A percentile compares a stretch with the other conserved stretches of the same genome.
phyloP scores from a whole-genome alignment of 805 yeast species.

The Tetrapisispora arboricola region DNA sequence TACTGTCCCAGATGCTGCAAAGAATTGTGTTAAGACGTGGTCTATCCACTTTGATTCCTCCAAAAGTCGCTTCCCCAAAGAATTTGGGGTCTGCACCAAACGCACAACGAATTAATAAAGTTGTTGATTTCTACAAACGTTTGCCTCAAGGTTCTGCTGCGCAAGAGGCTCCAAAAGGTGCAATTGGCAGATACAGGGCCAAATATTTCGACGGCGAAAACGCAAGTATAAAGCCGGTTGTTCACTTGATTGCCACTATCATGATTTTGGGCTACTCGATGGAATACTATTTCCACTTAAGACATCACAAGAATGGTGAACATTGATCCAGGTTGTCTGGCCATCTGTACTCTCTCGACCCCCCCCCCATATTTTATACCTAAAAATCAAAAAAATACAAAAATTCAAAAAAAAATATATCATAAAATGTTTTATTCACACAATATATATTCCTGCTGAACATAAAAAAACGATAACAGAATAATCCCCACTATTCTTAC shows the following conservation, averaged over 20 bases:
- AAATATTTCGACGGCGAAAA: constrained; percentile 77
- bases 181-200: constrained; percentile 70
- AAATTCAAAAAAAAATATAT: too few species aligned
- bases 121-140: constrained; percentile 90
- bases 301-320: constrained; percentile 44
- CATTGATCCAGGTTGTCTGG: neutral
- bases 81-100: constrained; percentile 93
- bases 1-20: neutral
- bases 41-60: constrained; percentile 93
- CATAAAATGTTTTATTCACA: too few species aligned
- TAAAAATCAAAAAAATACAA: too few species aligned
- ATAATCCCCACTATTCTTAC: too few species aligned
- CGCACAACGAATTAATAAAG: constrained; percentile 93
- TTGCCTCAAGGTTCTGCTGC: constrained; percentile 83
- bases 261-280: constrained; percentile 74
- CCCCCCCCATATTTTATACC: too few species aligned
- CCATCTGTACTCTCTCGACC: neutral
- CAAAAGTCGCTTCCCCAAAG: constrained; percentile 95
- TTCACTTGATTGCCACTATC: constrained; percentile 64
- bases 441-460: too few species aligned
- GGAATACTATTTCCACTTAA: constrained; percentile 87
- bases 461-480: too few species aligned
- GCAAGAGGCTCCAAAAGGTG: constrained; percentile 39
- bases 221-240: constrained; percentile 72
- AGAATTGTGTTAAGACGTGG: constrained; percentile 76